These are phyloP conservation scores for Suhomyces faveliae DNA, from an alignment of 805 yeast genomes.

Conservation along the genomic window DNA sequence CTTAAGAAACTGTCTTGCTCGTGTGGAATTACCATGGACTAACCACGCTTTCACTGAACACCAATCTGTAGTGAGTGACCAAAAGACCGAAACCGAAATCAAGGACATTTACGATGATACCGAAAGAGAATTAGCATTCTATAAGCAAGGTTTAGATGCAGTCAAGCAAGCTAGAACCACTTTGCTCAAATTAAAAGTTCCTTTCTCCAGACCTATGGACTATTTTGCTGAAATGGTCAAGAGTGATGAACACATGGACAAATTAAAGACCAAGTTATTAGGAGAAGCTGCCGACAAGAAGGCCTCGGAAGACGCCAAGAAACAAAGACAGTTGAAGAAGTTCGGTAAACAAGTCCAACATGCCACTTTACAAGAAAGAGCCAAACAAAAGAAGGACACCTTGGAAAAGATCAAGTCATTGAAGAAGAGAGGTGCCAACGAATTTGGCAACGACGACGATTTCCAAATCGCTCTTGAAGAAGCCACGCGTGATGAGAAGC, in stretches of 20 bases:
- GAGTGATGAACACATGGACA: conserved; percentile 97
- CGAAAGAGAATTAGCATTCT: conserved; percentile 91
- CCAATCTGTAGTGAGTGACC: conserved; percentile 64
- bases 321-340: conserved; percentile 92
- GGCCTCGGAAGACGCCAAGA: conserved; percentile 89
- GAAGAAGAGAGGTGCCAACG: conserved; percentile 81
- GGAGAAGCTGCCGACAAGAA: conserved; percentile 80
- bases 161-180: conserved; percentile 68
- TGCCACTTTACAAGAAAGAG: conserved; percentile 90
- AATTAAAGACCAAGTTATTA: conserved; percentile 74
- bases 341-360: conserved; percentile 96
- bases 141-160: conserved; percentile 89
- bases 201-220: conserved; percentile 91
- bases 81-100: conserved; percentile 61
- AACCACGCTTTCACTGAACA: conserved; percentile 80
- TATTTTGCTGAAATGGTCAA: conserved; percentile 99
- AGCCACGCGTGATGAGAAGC: conserved; percentile 55
- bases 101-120: conserved; percentile 94
- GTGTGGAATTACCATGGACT: conserved; percentile 63
- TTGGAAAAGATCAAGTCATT: conserved; percentile 87
- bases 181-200: conserved; percentile 67
- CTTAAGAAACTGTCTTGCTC: conserved; percentile 61
- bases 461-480: conserved; percentile 93
- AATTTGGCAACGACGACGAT: conserved; percentile 63
- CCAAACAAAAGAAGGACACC: conserved; percentile 87